phyloP scores from a whole-genome alignment of 306 rosid species.

The Benincasa hispida region DNA sequence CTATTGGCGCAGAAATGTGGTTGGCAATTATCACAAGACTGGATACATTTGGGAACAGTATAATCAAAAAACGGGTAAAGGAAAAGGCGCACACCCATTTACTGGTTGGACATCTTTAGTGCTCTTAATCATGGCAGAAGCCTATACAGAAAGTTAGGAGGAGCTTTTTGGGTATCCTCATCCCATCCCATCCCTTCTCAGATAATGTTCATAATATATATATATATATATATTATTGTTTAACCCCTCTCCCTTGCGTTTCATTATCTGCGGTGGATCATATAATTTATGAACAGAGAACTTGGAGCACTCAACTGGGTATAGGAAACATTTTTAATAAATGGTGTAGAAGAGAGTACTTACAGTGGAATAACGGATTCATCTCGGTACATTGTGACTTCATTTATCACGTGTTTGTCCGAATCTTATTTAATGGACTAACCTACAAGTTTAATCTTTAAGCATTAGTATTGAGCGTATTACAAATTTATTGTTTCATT shows the following conservation, averaged over 20 bases:
- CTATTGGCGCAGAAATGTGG: constrained; percentile 41
- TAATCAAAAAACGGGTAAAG: constrained; percentile 69
- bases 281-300: background rate
- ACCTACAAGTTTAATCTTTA: too few relatives aligned
- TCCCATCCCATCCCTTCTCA: background rate
- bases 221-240: background rate
- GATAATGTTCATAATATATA: background rate
- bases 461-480: too few relatives aligned
- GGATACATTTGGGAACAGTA: constrained; percentile 92
- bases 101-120: constrained; percentile 95
- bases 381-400: background rate
- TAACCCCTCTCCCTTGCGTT: background rate
- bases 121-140: constrained; percentile 72
- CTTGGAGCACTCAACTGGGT: background rate
- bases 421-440: too few relatives aligned
- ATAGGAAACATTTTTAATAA: background rate
- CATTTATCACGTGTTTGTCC: too few relatives aligned
- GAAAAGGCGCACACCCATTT: constrained; percentile 75
- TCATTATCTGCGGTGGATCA: background rate
- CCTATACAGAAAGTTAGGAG: constrained; percentile 31
- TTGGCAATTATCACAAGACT: constrained; percentile 42
- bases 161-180: background rate
- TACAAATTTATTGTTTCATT: too few relatives aligned
- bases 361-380: background rate
- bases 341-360: background rate